Evolutionary conservation across 805 yeast species (phyloP), one percentile per base, ranked within the genome.

Genomic region (Cyberlindnera lachancei): DNA sequence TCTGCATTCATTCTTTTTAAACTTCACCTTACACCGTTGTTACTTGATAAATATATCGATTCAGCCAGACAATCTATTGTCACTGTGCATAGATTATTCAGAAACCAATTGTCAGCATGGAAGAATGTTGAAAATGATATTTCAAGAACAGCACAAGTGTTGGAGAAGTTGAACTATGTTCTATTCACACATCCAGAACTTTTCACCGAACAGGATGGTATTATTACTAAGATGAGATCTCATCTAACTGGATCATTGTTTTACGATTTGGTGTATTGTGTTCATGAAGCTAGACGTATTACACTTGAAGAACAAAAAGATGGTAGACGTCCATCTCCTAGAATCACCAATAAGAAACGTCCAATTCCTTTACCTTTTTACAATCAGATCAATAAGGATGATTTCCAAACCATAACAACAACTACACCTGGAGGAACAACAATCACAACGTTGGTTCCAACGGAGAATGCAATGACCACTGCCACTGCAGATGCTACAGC

Each of bases 381-480:
- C 57, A 84, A 83, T 50, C 95, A 87, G 55, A 87, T 87, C 50
- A 81, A 88, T 19, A 79, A 76, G 46, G 96, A 87, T 53, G 90
- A 85, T 53, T 87, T 85, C 60, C 80, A 79, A 31, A 79, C 95
- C 0, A 75, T 82, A 19, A 79, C 87, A 2, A 76, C 85, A 3
- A 87, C 94, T 0, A 81, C 95, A 0, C 95, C 95, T 2, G 84
- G 84, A 44, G 96, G 96, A 34, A 87, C 96, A 0, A 84, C 96
- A 0, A 70, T 86, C 15, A 87, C 96, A 1, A 86, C 88, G 1
- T 67, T 87, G 42, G 88, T 85, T 1, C 96, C 95, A 3, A 85
- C 95, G 0, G 81, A 80, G 50, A 74, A 73, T 38, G 92, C 94
- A 0, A 66, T 83, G 60, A 59, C 59, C 19, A 72, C 70, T 35